Percentiles rank a stretch among this genome's conserved stretches.
phyloP scores from a whole-genome alignment of 768 basidiomycete species.

The Boletus subcaerulescens region DNA sequence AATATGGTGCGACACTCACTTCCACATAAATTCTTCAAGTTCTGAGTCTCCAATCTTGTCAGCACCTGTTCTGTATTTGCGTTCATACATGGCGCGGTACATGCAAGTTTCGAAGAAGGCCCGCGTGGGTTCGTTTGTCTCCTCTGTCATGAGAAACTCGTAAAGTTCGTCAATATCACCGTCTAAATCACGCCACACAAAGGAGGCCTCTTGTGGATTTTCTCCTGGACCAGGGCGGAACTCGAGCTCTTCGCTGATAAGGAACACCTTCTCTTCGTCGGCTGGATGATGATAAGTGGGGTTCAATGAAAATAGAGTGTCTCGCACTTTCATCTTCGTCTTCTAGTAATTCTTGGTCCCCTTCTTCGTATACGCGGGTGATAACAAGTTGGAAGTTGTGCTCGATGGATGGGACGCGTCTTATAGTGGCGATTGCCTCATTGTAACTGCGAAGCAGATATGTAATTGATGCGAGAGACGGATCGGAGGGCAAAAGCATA shows the following conservation, averaged over 20 bases:
- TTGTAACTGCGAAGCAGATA: constrained; percentile 63
- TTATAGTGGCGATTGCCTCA: constrained; percentile 92
- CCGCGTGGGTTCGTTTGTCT: constrained; percentile 73
- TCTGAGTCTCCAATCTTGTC: constrained; percentile 65
- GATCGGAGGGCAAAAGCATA: constrained; percentile 37
- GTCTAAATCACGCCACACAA: constrained; percentile 88
- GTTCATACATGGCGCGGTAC: constrained; percentile 95
- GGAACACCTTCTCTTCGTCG: constrained; percentile 90
- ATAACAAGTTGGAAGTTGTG: constrained; percentile 90
- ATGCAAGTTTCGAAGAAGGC: constrained; percentile 92
- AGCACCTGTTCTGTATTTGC: constrained; percentile 76
- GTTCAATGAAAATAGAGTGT: background rate
- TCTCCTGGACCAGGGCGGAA: constrained; percentile 73
- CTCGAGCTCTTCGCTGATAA: constrained; percentile 86
- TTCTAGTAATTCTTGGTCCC: constrained; percentile 90
- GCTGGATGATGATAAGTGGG: constrained; percentile 45
- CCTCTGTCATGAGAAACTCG: constrained; percentile 82
- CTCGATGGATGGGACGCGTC: constrained; percentile 72
- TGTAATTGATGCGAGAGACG: background rate
- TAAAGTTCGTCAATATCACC: constrained; percentile 92
- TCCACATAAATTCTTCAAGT: constrained; percentile 78
- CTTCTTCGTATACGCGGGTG: constrained; percentile 96
- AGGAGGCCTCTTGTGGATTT: constrained; percentile 73
- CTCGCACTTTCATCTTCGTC: constrained; percentile 86
- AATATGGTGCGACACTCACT: constrained; percentile 47